Conservation (phyloP, 140 eudicot genomes). For the Flaveria floridana region DNA sequence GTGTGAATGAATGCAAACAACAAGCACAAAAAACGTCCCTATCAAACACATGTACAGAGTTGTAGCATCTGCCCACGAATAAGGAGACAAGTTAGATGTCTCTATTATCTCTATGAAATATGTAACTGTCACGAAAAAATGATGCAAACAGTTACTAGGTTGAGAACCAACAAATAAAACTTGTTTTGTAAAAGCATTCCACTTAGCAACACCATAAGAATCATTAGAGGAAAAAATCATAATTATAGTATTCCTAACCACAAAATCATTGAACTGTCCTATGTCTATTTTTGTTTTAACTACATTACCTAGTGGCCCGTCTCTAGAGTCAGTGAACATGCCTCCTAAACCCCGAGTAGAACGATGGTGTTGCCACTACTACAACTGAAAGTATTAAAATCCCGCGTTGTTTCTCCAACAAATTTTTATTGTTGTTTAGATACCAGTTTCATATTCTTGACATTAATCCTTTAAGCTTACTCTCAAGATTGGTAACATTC, state of each 20-base stretch:
- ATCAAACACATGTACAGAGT: constrained; percentile 11
- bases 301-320: constrained; percentile 31
- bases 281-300: constrained; percentile 11
- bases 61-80: constrained; percentile 2
- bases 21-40: not conserved
- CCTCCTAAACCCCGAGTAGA: constrained; percentile 32
- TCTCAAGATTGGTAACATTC: not conserved
- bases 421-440: constrained; percentile 11
- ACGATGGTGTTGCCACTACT: constrained; percentile 15
- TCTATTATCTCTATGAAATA: constrained; percentile 19
- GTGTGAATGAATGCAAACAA: constrained; percentile 30
- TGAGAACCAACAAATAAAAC: constrained; percentile 36
- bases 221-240: constrained; percentile 29
- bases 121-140: constrained; percentile 9
- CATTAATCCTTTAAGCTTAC: constrained; percentile 12
- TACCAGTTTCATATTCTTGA: constrained; percentile 1
- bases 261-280: constrained; percentile 14
- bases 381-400: constrained; percentile 22
- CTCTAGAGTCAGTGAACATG: constrained; percentile 19
- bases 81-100: constrained; percentile 30
- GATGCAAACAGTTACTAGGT: constrained; percentile 27
- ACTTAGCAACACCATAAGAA: constrained; percentile 34
- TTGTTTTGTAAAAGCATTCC: constrained; percentile 30
- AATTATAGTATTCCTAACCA: constrained; percentile 26
- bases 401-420: constrained; percentile 41